These are phyloP conservation scores for Ogataea henricii DNA, from an alignment of 805 yeast species.

Conservation along the genomic window DNA sequence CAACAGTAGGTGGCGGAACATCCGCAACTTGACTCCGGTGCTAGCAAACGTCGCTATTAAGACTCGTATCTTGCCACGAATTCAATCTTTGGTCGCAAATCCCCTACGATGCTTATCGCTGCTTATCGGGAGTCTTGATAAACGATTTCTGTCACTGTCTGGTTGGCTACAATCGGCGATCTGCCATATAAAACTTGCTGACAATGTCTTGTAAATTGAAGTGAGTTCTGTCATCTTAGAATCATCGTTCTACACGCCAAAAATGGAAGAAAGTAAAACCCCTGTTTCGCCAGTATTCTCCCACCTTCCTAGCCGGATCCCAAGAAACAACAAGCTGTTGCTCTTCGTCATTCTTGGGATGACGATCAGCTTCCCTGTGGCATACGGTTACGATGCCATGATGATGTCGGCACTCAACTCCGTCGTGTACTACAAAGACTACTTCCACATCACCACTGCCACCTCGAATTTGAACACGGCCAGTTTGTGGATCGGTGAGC, in stretches of 20 bases:
- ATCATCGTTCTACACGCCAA: neutral
- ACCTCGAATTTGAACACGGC: conserved; percentile 19
- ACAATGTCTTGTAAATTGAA: no score
- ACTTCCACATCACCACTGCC: conserved; percentile 11
- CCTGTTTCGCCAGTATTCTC: neutral
- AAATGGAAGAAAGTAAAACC: neutral
- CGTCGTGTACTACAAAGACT: conserved; percentile 16
- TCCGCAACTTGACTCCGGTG: no score
- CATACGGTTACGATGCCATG: conserved; percentile 32
- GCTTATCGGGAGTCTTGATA: no score
- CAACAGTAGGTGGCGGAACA: conserved; percentile 5
- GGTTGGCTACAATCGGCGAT: no score
- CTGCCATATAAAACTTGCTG: no score
- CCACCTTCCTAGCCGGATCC: neutral
- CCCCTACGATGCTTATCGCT: no score
- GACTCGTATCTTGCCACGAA: no score
- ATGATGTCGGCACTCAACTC: conserved; percentile 22
- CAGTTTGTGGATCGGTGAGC: conserved; percentile 31
- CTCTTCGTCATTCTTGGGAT: conserved; percentile 6
- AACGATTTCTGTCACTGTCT: no score
- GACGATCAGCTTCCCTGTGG: conserved; percentile 10
- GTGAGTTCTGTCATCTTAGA: no score
- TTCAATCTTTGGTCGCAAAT: no score
- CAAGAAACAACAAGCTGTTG: conserved; percentile 1
- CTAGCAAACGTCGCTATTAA: no score